Evolutionary conservation across 352 stramenopile species (phyloP).

Genomic region (Pythium aphanidermatum): DNA sequence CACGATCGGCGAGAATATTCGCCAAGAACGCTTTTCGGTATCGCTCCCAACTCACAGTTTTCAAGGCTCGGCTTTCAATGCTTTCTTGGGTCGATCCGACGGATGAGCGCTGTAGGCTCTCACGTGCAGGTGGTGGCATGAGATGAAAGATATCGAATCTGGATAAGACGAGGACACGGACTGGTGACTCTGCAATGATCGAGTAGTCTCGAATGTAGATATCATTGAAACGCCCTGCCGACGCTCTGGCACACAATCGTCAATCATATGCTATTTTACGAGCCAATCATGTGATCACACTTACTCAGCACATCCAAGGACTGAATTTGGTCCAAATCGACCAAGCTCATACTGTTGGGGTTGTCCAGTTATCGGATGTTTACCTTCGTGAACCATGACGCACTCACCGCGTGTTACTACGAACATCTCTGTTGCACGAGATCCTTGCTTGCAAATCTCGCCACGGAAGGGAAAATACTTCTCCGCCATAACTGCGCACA

Average conservation of each 20-base stretch:
- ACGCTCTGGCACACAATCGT: conserved; percentile 32
- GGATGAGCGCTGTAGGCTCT: conserved; percentile 61
- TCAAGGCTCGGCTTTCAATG: conserved; percentile 63
- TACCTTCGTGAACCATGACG: conserved; percentile 67
- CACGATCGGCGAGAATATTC: conserved; percentile 36
- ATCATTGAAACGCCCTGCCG: conserved; percentile 75
- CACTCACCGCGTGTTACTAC: conserved; percentile 73
- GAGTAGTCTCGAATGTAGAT: conserved; percentile 73
- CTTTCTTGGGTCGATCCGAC: conserved; percentile 51
- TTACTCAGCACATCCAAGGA: conserved; percentile 80
- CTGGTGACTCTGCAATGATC: conserved; percentile 64
- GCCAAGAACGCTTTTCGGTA: conserved; percentile 63
- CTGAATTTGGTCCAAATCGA: conserved; percentile 64
- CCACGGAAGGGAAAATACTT: conserved; percentile 67
- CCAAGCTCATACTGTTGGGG: conserved; percentile 59
- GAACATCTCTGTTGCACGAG: conserved; percentile 62
- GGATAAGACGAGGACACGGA: conserved; percentile 77
- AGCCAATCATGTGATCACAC: conserved; percentile 7
- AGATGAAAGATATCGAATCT: conserved; percentile 83
- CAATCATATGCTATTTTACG: too few species aligned
- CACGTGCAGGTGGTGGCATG: conserved; percentile 59
- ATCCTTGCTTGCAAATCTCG: conserved; percentile 81
- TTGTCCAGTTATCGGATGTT: conserved; percentile 60
- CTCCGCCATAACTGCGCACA: conserved; percentile 82
- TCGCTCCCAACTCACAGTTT: conserved; percentile 71